These are phyloP conservation scores for Geotrichum restrictum DNA, from an alignment of 1,139 yeast genomes.

Conservation along the genomic window DNA sequence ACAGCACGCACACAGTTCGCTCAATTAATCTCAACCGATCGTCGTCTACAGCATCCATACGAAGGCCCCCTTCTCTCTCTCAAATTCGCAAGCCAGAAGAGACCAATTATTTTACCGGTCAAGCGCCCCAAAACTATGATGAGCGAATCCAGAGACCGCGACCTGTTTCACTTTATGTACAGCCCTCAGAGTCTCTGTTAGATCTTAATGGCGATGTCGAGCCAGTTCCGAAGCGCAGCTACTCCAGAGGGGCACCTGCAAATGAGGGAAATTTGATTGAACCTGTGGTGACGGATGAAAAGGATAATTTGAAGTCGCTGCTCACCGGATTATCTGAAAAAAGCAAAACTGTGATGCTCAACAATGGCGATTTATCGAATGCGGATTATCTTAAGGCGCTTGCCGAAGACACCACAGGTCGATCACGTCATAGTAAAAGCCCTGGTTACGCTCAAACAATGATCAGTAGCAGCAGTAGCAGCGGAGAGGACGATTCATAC, in stretches of 20 bases:
- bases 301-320: conserved; percentile 35
- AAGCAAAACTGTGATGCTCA: conserved; percentile 37
- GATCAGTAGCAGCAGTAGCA: neutral
- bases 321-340: conserved; percentile 39
- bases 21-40: conserved; percentile 11
- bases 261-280: conserved; percentile 22
- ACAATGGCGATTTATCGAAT: conserved; percentile 38
- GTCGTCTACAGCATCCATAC: conserved; percentile 11
- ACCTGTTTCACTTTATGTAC: conserved; percentile 17
- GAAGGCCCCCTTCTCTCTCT: conserved; percentile 14
- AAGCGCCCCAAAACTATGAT: conserved; percentile 6
- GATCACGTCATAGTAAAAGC: conserved; percentile 24
- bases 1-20: conserved; percentile 4
- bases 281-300: conserved; percentile 27
- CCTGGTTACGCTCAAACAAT: neutral
- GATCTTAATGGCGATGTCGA: conserved; percentile 9
- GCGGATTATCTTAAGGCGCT: conserved; percentile 59
- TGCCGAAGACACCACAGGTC: conserved; percentile 41
- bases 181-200: conserved; percentile 14
- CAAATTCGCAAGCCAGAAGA: neutral
- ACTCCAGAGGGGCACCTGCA: conserved; percentile 10
- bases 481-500: conserved; percentile 4
- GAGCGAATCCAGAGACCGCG: conserved; percentile 12
- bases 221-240: neutral
- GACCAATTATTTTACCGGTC: neutral